These are phyloP conservation scores for Schoenoplectus tabernaemontani DNA, from an alignment of 202 grass and related monocot species.

Conservation along the genomic window DNA sequence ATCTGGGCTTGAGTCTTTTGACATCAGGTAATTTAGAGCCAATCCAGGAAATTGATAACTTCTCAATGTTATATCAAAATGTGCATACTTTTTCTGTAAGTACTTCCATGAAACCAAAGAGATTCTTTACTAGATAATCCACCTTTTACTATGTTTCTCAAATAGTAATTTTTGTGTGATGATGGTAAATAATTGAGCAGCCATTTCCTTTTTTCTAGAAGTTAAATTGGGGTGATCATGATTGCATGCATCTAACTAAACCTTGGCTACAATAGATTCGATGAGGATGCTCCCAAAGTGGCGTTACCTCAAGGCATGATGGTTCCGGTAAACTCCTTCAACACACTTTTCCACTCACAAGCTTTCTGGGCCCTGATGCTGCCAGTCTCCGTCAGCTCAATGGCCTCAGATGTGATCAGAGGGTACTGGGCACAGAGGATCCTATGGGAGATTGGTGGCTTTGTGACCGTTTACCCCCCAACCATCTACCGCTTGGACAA, in stretches of 20 bases:
- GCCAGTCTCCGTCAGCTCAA: constrained; percentile 80
- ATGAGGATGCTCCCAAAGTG: constrained; percentile 77
- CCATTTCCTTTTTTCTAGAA: background rate
- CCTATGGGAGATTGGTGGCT: constrained; percentile 94
- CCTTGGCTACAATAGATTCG: constrained; percentile 52
- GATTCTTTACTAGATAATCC: background rate
- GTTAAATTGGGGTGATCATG: background rate
- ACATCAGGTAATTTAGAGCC: constrained; percentile 27
- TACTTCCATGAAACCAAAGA: no score
- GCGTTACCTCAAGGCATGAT: constrained; percentile 82
- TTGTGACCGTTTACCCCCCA: constrained; percentile 69
- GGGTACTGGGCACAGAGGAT: constrained; percentile 91
- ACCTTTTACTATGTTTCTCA: background rate
- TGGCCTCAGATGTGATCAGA: constrained; percentile 95
- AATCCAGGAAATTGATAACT: background rate
- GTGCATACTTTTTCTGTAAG: background rate
- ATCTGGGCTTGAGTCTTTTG: constrained; percentile 35
- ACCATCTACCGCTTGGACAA: constrained; percentile 81
- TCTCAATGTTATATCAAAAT: background rate
- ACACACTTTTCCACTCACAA: constrained; percentile 82
- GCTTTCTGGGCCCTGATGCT: constrained; percentile 96
- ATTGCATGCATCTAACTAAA: constrained; percentile 2
- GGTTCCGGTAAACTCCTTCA: constrained; percentile 89
- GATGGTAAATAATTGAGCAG: background rate
- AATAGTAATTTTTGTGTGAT: background rate